A percentile compares a stretch with the other conserved stretches of the same genome.
Conservation (phyloP, 257 asterid genomes). For the Echium plantagineum region DNA sequence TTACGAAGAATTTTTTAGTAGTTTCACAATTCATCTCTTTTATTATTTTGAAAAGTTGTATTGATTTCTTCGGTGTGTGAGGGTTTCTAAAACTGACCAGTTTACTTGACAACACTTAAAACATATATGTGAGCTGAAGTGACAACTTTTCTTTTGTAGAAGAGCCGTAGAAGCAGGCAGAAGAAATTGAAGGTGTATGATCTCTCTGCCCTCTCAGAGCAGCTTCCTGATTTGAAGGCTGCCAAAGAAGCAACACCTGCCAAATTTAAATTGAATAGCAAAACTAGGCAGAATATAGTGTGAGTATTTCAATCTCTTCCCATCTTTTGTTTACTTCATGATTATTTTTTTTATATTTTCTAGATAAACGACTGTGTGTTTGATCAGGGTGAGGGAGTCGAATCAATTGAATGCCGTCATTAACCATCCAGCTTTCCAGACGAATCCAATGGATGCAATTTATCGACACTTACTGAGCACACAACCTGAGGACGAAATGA, state of each 20-base stretch:
- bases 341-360: slow-evolving; percentile 10
- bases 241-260: slow-evolving; percentile 25
- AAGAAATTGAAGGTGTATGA: slow-evolving; percentile 69
- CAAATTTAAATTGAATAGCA: slow-evolving; percentile 49
- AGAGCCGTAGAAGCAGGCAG: slow-evolving; percentile 31
- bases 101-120: neutral
- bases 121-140: slow-evolving; percentile 3
- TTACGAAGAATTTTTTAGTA: neutral
- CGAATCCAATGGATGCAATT: slow-evolving; percentile 66
- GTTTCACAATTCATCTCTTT: neutral
- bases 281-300: slow-evolving; percentile 52
- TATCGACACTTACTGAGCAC: slow-evolving; percentile 61
- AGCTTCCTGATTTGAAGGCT: slow-evolving; percentile 52
- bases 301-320: slow-evolving; percentile 19
- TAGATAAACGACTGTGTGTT: slow-evolving; percentile 3
- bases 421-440: slow-evolving; percentile 43
- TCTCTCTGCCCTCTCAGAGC: slow-evolving; percentile 50
- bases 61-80: neutral
- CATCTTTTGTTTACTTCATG: neutral
- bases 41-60: neutral
- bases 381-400: slow-evolving; percentile 59
- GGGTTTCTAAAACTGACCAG: neutral
- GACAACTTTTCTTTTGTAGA: slow-evolving; percentile 14
- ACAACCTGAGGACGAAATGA: slow-evolving; percentile 43
- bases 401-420: slow-evolving; percentile 48